Evolutionary conservation across 192 early-diverging fungal genomes (phyloP).

Genomic region (Borealophlyctis nickersoniae): DNA sequence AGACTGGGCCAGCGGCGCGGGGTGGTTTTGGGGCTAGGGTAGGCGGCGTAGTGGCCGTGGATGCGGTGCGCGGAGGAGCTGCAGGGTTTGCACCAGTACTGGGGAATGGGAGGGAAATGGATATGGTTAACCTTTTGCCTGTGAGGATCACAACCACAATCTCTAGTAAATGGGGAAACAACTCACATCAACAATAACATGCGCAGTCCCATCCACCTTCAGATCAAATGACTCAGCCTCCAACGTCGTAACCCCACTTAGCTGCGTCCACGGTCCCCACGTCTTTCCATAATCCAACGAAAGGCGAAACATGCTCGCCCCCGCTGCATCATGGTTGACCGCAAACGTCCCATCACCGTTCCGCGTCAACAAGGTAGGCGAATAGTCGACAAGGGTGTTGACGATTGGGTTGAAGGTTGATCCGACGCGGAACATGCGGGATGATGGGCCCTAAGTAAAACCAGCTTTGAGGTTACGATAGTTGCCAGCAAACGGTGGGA

Average conservation of each 20-base stretch:
- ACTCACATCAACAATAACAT: not conserved
- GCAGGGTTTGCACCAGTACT: constrained; percentile 5
- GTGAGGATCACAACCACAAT: not conserved
- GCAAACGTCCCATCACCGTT: not conserved
- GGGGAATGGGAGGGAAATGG: not conserved
- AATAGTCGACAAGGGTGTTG: not conserved
- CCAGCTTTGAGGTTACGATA: too few relatives aligned
- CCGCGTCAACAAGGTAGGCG: not conserved
- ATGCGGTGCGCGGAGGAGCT: not conserved
- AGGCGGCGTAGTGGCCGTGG: not conserved
- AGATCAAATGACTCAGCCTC: not conserved
- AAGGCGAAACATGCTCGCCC: not conserved
- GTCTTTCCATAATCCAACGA: not conserved
- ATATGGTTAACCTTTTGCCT: not conserved
- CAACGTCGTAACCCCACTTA: not conserved
- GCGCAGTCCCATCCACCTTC: not conserved
- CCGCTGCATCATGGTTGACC: not conserved
- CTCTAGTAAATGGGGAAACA: too few relatives aligned
- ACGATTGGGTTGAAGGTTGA: not conserved
- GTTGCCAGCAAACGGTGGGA: too few relatives aligned
- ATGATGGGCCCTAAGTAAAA: too few relatives aligned
- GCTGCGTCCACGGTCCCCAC: not conserved
- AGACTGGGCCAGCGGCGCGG: not conserved
- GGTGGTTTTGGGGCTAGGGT: too few relatives aligned
- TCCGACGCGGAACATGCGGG: not conserved